Evolutionary conservation across 2,329 filamentous ascomycete species (phyloP), one percentile per base, ranked within the genome.

Genomic region (Trichoderma sp.): DNA sequence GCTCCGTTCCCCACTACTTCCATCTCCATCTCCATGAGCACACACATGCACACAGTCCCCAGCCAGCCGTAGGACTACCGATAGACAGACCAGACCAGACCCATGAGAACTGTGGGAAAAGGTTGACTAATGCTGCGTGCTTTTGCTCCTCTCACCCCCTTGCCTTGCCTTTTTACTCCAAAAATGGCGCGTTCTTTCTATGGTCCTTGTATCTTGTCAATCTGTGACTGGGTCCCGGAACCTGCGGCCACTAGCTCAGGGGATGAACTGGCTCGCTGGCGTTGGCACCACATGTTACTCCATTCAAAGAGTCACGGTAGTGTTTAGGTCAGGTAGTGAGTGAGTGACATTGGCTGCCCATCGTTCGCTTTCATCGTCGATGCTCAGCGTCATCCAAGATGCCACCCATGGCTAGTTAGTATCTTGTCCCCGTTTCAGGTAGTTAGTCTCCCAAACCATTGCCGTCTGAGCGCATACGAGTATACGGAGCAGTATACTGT

Each of bases 181-280:
- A 68, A 68, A 68, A 68, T 68, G 66, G 66, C 66, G 66, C 66
- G 55, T 68, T 68, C 43, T 68, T 61, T 68, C 57, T 61, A 4
- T 50, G 20, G 20, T 30, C 47, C 15, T 20, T 53, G 47, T 53
- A 62, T 55, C 58, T 62, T 70, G 58, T 63, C 68, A 70, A 70
- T 64, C 58, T 70, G 28, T 70, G 57, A 70, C 68, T 70, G 68
- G 68, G 28, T 59, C 68, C 68, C 59, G 61, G 68, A 65, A 71
- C 47, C 59, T 59, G 68, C 68, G 68, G 68, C 68, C 68, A 71
- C 68, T 71, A 71, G 68, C 68, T 71, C 68, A 71, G 68, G 68
- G 68, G 68, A 65, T 47, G 57, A 69, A 69, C 57, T 69, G 66
- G 66, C 66, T 68, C 55, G 55, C 53, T 59, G 65, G 66, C 55